Evolutionary conservation across 345 rosid species (phyloP), one percentile per base, ranked within the genome.

Genomic region (Euphorbia lathyris): DNA sequence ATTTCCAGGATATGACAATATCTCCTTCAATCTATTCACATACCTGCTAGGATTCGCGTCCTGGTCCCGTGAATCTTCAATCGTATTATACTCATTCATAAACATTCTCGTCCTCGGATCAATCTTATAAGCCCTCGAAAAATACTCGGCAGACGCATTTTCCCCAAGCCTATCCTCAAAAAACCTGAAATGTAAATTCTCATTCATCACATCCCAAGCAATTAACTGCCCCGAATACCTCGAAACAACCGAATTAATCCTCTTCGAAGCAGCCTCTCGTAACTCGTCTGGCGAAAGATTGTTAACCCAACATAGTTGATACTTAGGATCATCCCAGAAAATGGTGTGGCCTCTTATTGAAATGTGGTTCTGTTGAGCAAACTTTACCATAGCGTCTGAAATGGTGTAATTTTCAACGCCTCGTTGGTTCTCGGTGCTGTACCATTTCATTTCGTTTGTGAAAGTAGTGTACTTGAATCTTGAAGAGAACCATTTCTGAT

Each of bases 381-480:
- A 88, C 5, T 70, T 63, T 8, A 93, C 38, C 98, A 93, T 93
- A 50, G 83, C 72, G 51, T 93, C 98, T 0, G 97, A 74, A 20
- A 63, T 22, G 0, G 90, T 85, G 66, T 90, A 93, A 84, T 93
- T 83, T 74, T 87, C 96, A 9, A 32, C 52, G 10, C 97, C 92
- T 36, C 64, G 90, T 40, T 7, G 72, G 63, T 25, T 74, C 83
- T 90, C 96, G 0, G 88, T 92, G 81, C 86, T 76, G 65, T 90
- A 92, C 98, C 98, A 92, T 58, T 90, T 92, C 96, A 92, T 92
- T 71, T 84, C 93, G 26, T 90, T 92, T 63, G 93, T 88, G 88
- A 92, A 88, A 43, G 90, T 87, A 13, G 98, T 76, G 58, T 74
- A 73, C 63, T 67, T 83, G 81, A 90, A 93, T 78, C 93, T 83